Conservation (phyloP, 192 early-diverging fungal genomes). For the Coemansia sp. region DNA sequence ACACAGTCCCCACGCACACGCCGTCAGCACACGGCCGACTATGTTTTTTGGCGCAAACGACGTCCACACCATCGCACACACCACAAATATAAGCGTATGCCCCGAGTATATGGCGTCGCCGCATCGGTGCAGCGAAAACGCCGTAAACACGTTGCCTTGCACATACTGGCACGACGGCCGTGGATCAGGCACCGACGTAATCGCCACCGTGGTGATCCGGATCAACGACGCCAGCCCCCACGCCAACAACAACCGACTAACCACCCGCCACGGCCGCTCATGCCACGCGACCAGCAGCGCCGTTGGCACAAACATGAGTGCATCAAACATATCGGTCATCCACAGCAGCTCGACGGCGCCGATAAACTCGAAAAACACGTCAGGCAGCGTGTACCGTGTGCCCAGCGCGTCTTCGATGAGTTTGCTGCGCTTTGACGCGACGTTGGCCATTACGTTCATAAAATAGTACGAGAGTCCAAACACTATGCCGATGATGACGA, state of each 20-base stretch:
- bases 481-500: constrained; percentile 14
- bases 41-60: constrained; percentile 57
- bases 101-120: constrained; percentile 69
- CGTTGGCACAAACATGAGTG: constrained; percentile 57
- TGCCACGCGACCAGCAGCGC: constrained; percentile 56
- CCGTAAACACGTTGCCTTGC: constrained; percentile 58
- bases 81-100: constrained; percentile 64
- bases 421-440: constrained; percentile 60
- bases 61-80: constrained; percentile 62
- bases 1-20: constrained; percentile 54
- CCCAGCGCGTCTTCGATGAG: constrained; percentile 44
- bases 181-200: constrained; percentile 66
- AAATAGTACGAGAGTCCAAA: constrained; percentile 57
- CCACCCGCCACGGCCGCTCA: constrained; percentile 58
- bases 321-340: constrained; percentile 65
- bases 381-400: constrained; percentile 41
- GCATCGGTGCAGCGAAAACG: constrained; percentile 61
- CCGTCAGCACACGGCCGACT: constrained; percentile 42
- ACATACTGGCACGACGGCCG: constrained; percentile 60
- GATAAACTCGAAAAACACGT: constrained; percentile 62
- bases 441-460: constrained; percentile 67
- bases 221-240: constrained; percentile 60
- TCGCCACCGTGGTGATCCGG: constrained; percentile 64
- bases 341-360: constrained; percentile 56
- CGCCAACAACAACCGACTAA: constrained; percentile 55